These are phyloP conservation scores for Arachnomyces sp. DNA, from an alignment of 2,329 filamentous ascomycete genomes.

Conservation along the genomic window DNA sequence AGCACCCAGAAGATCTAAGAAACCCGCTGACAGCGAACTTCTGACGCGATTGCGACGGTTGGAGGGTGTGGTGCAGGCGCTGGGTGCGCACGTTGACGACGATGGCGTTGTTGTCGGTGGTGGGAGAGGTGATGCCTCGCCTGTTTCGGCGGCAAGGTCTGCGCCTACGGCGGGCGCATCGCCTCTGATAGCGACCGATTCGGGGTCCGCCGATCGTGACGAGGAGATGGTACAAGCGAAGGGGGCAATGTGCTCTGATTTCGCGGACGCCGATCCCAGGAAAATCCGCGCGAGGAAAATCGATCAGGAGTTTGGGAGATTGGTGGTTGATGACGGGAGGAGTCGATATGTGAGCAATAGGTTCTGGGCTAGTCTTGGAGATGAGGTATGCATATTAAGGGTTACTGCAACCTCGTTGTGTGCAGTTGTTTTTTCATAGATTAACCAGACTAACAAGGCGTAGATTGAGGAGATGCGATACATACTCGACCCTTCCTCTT, in stretches of 20 bases:
- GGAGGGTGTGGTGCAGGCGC: conserved; percentile 52
- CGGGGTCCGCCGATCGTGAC: not conserved
- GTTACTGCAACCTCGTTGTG: not conserved
- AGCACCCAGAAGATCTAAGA: conserved; percentile 51
- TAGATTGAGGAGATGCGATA: conserved; percentile 55
- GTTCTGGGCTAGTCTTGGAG: conserved; percentile 53
- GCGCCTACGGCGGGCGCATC: not conserved
- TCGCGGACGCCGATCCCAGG: conserved; percentile 8
- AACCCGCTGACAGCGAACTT: conserved; percentile 51
- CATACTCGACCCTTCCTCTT: conserved; percentile 49
- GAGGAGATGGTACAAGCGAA: conserved; percentile 7
- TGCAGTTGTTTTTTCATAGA: no score
- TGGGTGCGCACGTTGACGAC: conserved; percentile 41
- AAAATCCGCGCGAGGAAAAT: conserved; percentile 13
- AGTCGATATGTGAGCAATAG: conserved; percentile 55
- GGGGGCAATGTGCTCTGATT: conserved; percentile 10
- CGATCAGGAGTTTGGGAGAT: conserved; percentile 45
- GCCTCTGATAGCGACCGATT: no score
- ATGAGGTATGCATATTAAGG: conserved; percentile 39
- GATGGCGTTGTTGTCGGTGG: conserved; percentile 15
- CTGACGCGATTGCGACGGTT: conserved; percentile 49
- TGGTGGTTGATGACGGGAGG: conserved; percentile 52
- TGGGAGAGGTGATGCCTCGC: conserved; percentile 1
- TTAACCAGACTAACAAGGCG: not conserved
- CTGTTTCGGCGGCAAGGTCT: conserved; percentile 9